Base-by-base conservation (phyloP, 139 green algal species). In the Chlamydomonas incerta region DNA sequence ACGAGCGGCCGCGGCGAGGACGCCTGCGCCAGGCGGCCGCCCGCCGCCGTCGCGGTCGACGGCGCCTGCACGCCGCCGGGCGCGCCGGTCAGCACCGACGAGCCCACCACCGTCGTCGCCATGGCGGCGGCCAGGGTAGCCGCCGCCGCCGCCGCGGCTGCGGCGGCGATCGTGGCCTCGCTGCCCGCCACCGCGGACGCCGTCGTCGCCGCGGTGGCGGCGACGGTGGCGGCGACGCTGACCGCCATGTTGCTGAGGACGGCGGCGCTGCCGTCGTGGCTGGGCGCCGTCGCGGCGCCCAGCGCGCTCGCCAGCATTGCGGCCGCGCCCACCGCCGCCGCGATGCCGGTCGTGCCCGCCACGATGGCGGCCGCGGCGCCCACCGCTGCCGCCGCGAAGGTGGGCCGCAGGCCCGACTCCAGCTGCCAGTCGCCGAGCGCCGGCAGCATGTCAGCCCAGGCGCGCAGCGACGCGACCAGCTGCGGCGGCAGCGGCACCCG, bases 311-410 rank as follows among this genome's bases (percentile, higher is more conserved):
- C 33, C n/a, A 85, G n/a, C 2, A 68, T 33, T 2, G 66, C 79
- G 3, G 66, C 66, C 21, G 79, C 66, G n/a, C 65, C 79, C 4
- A 63, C 65, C 5, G 79, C 79, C 21, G 79, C 79, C 20, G 46
- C 66, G 0, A 52, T 31, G 63, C 66, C 66, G 1, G 31, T 57
- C 3, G 58, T 50, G 46, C 79, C 66, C 0, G 65, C 47, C 0
- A 31, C 79, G 8, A 46, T 28, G 4, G 79, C 79, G 5, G 79
- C 50, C 31, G 79, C 79, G 3, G 31, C 47, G 26, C 79, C 79
- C 9, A 85, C 66, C 1, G 66, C 66, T 31, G 79, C 79, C 50
- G 79, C 79, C 31, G 79, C 79, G 31, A 85, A 31, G 50, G 47
- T 75, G 18, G 55, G 55, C 55, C 55, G 20, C 11, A 62, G 55